phyloP scores from a whole-genome alignment of 495 filamentous ascomycete genomes.

The Tuber brumale region DNA sequence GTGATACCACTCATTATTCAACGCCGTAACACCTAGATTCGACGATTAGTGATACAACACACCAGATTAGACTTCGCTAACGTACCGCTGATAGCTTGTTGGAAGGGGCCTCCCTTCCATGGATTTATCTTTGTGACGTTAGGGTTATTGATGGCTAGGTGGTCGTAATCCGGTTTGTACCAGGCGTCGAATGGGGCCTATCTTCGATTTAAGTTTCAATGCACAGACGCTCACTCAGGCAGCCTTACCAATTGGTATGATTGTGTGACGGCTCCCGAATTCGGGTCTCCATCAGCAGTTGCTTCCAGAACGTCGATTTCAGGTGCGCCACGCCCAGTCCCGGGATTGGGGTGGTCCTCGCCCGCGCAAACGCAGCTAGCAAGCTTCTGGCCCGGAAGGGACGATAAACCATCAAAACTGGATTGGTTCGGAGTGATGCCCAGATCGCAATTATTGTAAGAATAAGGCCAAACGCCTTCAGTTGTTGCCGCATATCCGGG shows the following conservation, averaged over 20 bases:
- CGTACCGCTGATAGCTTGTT: slow-evolving; percentile 66
- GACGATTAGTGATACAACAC: background rate
- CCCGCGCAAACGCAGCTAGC: slow-evolving; percentile 64
- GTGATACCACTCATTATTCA: slow-evolving; percentile 75
- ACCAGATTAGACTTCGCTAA: background rate
- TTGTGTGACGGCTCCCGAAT: slow-evolving; percentile 62
- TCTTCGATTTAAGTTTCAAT: slow-evolving; percentile 6
- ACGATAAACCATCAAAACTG: slow-evolving; percentile 59
- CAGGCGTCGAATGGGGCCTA: slow-evolving; percentile 37
- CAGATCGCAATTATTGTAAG: slow-evolving; percentile 67
- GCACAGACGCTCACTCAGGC: slow-evolving; percentile 17
- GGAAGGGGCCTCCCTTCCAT: slow-evolving; percentile 64
- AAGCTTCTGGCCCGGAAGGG: slow-evolving; percentile 64
- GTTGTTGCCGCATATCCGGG: slow-evolving; percentile 64
- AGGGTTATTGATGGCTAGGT: slow-evolving; percentile 57
- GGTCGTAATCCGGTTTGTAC: slow-evolving; percentile 65
- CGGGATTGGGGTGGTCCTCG: slow-evolving; percentile 64
- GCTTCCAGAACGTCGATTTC: slow-evolving; percentile 76
- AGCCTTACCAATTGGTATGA: slow-evolving; percentile 67
- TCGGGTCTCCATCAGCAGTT: slow-evolving; percentile 53
- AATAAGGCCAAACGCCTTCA: slow-evolving; percentile 74
- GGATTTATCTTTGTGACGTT: slow-evolving; percentile 56
- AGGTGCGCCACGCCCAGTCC: slow-evolving; percentile 63
- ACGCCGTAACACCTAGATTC: slow-evolving; percentile 47
- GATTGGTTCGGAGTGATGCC: slow-evolving; percentile 76